A percentile compares a stretch with the other conserved stretches of the same genome.
Evolutionary conservation across 2,329 filamentous ascomycete genomes (phyloP).

Genomic region (Colletotrichum tanaceti): DNA sequence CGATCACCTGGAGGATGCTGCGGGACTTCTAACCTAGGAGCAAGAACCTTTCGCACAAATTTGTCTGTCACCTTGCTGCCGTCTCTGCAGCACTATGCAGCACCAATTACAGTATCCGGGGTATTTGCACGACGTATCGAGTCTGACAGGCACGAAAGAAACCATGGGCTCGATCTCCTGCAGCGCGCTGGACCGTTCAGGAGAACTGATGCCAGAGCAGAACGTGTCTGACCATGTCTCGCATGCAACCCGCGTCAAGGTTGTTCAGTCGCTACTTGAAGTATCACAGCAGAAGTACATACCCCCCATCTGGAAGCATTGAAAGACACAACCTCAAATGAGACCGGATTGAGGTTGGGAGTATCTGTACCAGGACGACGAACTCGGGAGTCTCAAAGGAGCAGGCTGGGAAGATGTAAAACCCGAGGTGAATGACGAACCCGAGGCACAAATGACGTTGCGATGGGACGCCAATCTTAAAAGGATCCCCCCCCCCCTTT

Average conservation of each 20-base stretch:
- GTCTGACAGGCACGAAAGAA: conserved; percentile 33
- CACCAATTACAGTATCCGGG: conserved; percentile 15
- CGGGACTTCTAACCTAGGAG: background rate
- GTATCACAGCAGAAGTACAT: conserved; percentile 8
- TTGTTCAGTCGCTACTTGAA: conserved; percentile 22
- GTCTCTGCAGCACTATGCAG: conserved; percentile 12
- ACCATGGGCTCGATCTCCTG: conserved; percentile 21
- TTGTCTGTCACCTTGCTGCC: background rate
- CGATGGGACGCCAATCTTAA: conserved; percentile 38
- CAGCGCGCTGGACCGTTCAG: conserved; percentile 18
- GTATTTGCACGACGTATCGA: conserved; percentile 31
- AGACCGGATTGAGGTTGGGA: conserved; percentile 5
- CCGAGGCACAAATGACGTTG: conserved; percentile 34
- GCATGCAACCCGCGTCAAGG: conserved; percentile 26
- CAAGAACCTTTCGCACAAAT: conserved; percentile 3
- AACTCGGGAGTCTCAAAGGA: background rate
- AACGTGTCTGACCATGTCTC: conserved; percentile 28
- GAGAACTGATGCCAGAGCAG: conserved; percentile 20
- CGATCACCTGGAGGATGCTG: background rate
- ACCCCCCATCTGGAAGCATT: conserved; percentile 1
- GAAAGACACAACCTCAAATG: background rate
- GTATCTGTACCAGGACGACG: conserved; percentile 29
- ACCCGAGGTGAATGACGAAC: conserved; percentile 6
- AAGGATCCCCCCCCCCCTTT: conserved; percentile 28
- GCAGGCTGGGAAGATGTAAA: conserved; percentile 6